Base-by-base conservation (phyloP, 805 yeast genomes). In the Pichia heedii region DNA sequence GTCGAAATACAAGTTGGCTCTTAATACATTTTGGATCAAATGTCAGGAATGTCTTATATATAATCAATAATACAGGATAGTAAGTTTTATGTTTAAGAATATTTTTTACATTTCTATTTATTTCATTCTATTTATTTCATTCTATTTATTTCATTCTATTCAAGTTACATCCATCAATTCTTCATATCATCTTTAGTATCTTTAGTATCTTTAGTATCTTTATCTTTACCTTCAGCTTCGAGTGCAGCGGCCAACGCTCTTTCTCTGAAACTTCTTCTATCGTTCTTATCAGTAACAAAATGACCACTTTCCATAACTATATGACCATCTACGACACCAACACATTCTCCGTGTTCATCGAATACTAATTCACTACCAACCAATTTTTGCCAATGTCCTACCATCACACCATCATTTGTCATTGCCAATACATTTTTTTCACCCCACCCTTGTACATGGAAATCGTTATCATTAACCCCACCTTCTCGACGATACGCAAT, bases 371-470 rank as follows among this genome's bases (percentile, higher is more conserved):
- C 96, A 0, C 94, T 83, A 0, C 97, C 97, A 1, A 85, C 80
- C 3, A 86, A 61, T 43, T 74, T 74, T 36, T 72, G 69, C 96
- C 97, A 89, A 20, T 69, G 65, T 2, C 95, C 93, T 59, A 78
- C 76, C 57, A 77, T 86, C 4, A 85, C 61, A 33, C 72, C 68
- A 41, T 29, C 32, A 29, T 29, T 29, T 7, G 16, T 29, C 15
- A 16, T 29, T 29, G 32, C 32, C 13, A 29, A 29, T 6, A 29
- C 32, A 2, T 29, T 16, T 16, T 29, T 29, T 29, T 29, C 32
- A 36, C 41, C 12, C 41, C 40, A 11, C 50, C 18, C 13, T 43
- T 44, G 15, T 39, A 42, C 9, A 45, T 46, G 33, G 47, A 42
- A 24, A 49, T 29, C 15, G 15, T 15, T 15, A 29, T 16, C 32